Evolutionary conservation across 2,329 filamentous ascomycete genomes (phyloP).

Genomic region (Ascochyta lentis): DNA sequence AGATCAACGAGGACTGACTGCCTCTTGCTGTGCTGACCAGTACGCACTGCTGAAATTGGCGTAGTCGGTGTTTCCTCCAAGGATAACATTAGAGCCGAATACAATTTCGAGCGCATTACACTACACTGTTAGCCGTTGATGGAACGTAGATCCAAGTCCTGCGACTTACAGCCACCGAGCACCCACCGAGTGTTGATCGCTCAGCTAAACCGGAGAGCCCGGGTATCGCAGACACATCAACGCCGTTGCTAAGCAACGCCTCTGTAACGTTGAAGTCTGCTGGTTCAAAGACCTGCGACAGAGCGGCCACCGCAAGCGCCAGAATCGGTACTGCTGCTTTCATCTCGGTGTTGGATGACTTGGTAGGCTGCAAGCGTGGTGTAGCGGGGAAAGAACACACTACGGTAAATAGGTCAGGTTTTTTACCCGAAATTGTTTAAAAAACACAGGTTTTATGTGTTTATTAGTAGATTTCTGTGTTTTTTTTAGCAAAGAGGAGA

Average conservation of each 20-base stretch:
- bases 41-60: conserved; percentile 18
- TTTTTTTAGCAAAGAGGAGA: no score
- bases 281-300: conserved; percentile 19
- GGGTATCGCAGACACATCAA: conserved; percentile 23
- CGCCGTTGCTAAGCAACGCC: conserved; percentile 25
- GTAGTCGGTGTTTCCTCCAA: conserved; percentile 24
- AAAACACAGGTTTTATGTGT: no score
- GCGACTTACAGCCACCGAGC: conserved; percentile 27
- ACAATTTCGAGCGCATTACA: conserved; percentile 25
- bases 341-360: background rate
- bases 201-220: conserved; percentile 5
- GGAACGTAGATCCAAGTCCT: no score
- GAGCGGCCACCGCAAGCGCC: background rate
- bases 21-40: conserved; percentile 24
- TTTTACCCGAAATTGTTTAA: no score
- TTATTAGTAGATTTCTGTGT: no score
- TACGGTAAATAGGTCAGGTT: no score
- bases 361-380: no score
- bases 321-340: background rate
- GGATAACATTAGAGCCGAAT: conserved; percentile 25
- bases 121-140: conserved; percentile 14
- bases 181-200: conserved; percentile 11
- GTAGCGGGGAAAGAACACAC: no score
- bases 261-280: conserved; percentile 25
- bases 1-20: conserved; percentile 32